phyloP scores from a whole-genome alignment of 2,329 filamentous ascomycete genomes.

The Diplodia mutila region DNA sequence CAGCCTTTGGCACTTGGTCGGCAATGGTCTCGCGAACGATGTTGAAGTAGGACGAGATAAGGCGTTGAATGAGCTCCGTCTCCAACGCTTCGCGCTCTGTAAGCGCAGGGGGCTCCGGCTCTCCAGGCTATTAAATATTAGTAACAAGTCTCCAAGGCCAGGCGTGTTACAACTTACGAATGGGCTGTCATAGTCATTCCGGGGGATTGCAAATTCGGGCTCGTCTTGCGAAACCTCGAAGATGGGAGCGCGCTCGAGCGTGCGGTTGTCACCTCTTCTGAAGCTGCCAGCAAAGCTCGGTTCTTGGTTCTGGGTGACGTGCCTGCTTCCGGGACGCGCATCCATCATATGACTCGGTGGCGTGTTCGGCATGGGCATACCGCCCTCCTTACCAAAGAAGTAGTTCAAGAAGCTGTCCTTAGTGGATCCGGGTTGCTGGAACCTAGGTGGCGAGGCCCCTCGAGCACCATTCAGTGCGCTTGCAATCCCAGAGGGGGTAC shows the following conservation, averaged over 20 bases:
- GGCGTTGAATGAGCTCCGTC: slow-evolving; percentile 91
- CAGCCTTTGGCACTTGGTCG: slow-evolving; percentile 96
- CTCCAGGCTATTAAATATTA: slow-evolving; percentile 37
- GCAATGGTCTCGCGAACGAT: slow-evolving; percentile 98
- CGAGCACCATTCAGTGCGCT: slow-evolving; percentile 69
- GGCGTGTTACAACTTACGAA: slow-evolving; percentile 67
- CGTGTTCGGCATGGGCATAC: slow-evolving; percentile 49
- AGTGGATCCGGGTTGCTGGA: slow-evolving; percentile 57
- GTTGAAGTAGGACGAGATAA: slow-evolving; percentile 99
- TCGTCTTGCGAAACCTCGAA: slow-evolving; percentile 47
- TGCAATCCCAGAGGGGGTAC: slow-evolving; percentile 66
- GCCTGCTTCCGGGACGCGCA: slow-evolving; percentile 57
- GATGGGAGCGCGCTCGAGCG: slow-evolving; percentile 48
- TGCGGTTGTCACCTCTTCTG: slow-evolving; percentile 67
- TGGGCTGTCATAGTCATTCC: slow-evolving; percentile 55
- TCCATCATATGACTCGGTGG: slow-evolving; percentile 27
- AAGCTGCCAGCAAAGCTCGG: slow-evolving; percentile 83
- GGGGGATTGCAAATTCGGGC: slow-evolving; percentile 39
- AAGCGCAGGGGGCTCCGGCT: slow-evolving; percentile 75
- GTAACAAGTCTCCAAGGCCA: neutral
- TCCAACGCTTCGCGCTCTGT: slow-evolving; percentile 97
- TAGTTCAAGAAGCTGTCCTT: slow-evolving; percentile 96
- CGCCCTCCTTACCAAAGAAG: slow-evolving; percentile 95
- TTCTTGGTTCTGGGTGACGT: slow-evolving; percentile 78
- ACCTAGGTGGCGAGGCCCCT: slow-evolving; percentile 64